Base-by-base conservation (phyloP, 2,329 filamentous ascomycete species). In the Phialophora macrospora region DNA sequence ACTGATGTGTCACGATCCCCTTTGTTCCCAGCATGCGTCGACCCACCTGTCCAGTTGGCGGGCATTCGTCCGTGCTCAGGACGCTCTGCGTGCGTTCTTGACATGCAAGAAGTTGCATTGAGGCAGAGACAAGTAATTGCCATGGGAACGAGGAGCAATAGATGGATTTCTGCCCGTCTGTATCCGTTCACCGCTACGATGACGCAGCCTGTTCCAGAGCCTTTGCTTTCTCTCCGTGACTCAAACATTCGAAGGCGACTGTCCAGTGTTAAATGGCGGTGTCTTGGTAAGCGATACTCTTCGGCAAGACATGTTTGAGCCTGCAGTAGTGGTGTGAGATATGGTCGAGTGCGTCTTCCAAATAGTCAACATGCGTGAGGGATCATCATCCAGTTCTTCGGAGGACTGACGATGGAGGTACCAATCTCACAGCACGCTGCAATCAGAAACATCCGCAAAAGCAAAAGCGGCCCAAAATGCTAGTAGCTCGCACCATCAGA, bases 31-130 rank as follows among this genome's bases (percentile, higher is more conserved):
- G 52, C 52, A 30, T 34, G 28, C 28, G 20, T 55, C 26, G 52
- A 55, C 52, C 52, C 52, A 55, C 52, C 52, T 55, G 52, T 55
- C 52, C 52, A 55, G 26, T 5, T 34, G 28, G 24, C 28, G 22
- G 26, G 26, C 52, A 32, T 32, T 20, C 28, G 17, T 8, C 24
- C 24, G 38, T n/a, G 17, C 38, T 17, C 38, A 20, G 17, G 14
- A 8, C 5, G 38, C 38, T 7, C 38, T 44, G 17, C 26, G 52
- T 55, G 52, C 20, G 48, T 46, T 59, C 28, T 46, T 20, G 44
- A 49, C 41, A 49, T 49, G 56, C 26, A 32, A 49, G 17, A 59
- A 59, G 41, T 59, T 46, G 41, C 41, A 59, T 59, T 20, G 56
- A 32, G 22, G 26, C 44, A 30, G 44, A 44, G 12, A 59, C 17